Conservation (phyloP, 2,329 filamentous ascomycete species). For the Blastomyces percursus region DNA sequence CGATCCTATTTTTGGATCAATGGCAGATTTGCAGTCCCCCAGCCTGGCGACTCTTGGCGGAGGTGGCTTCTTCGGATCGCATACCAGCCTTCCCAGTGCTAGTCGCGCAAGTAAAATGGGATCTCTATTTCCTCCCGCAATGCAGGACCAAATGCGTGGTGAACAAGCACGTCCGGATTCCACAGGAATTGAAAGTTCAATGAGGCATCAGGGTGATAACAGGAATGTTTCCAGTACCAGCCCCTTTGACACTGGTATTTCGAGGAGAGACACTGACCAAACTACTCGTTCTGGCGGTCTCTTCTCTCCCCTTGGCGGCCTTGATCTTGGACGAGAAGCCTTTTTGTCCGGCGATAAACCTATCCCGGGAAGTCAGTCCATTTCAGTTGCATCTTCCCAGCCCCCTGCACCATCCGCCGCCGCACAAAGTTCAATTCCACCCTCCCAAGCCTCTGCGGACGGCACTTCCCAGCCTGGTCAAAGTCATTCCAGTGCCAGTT, state of each 20-base stretch:
- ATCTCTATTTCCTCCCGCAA: slow-evolving; percentile 73
- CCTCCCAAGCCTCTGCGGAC: slow-evolving; percentile 20
- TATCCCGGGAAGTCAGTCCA: slow-evolving; percentile 21
- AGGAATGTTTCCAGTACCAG: slow-evolving; percentile 50
- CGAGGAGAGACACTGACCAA: slow-evolving; percentile 4
- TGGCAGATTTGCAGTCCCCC: slow-evolving; percentile 58
- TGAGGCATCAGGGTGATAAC: slow-evolving; percentile 46
- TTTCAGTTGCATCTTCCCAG: slow-evolving; percentile 26
- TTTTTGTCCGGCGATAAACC: slow-evolving; percentile 24
- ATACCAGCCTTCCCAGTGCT: slow-evolving; percentile 43
- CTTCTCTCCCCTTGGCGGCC: slow-evolving; percentile 23
- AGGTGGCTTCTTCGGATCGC: slow-evolving; percentile 53
- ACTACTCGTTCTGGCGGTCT: slow-evolving; percentile 31
- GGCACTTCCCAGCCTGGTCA: slow-evolving; percentile 25
- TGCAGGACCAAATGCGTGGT: slow-evolving; percentile 81
- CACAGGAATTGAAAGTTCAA: slow-evolving; percentile 45
- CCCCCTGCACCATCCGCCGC: slow-evolving; percentile 28
- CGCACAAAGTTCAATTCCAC: slow-evolving; percentile 20
- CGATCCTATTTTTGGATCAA: slow-evolving; percentile 58
- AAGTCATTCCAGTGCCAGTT: slow-evolving; percentile 31
- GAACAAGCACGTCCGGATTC: slow-evolving; percentile 50
- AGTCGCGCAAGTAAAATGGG: slow-evolving; percentile 72
- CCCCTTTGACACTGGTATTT: slow-evolving; percentile 38
- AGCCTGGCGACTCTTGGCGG: slow-evolving; percentile 31
- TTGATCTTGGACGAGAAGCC: slow-evolving; percentile 16